A percentile compares a stretch with the other conserved stretches of the same genome.
phyloP scores from a whole-genome alignment of 2,329 filamentous ascomycete species.

The Trichoderma breve region DNA sequence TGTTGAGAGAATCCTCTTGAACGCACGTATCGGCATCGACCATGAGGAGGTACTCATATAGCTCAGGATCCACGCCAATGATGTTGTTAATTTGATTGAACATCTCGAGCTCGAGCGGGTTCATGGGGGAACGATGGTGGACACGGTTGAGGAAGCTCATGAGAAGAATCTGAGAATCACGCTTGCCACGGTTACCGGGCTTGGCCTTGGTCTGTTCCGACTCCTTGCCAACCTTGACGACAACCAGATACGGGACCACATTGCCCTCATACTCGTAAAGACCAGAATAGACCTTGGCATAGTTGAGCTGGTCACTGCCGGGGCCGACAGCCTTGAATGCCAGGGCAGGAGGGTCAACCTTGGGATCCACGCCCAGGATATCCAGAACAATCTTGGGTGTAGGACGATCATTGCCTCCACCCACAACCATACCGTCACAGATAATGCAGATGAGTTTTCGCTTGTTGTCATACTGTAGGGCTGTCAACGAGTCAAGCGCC shows the following conservation, averaged over 20 bases:
- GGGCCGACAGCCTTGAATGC: conserved; percentile 91
- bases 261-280: conserved; percentile 97
- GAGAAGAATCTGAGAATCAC: conserved; percentile 92
- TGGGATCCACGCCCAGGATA: conserved; percentile 94
- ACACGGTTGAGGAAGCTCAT: conserved; percentile 99
- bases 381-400: conserved; percentile 98
- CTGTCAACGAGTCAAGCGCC: conserved; percentile 89
- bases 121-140: conserved; percentile 92
- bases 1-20: conserved; percentile 85
- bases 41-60: conserved; percentile 97
- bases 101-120: conserved; percentile 92
- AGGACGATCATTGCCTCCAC: conserved; percentile 90
- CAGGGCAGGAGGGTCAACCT: conserved; percentile 89
- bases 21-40: conserved; percentile 97
- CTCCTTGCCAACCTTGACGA: conserved; percentile 97
- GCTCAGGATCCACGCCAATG: conserved; percentile 93
- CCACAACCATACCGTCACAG: conserved; percentile 95
- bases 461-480: conserved; percentile 96
- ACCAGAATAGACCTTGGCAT: conserved; percentile 97
- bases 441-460: conserved; percentile 94
- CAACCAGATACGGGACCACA: conserved; percentile 90
- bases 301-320: conserved; percentile 91
- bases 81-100: conserved; percentile 99
- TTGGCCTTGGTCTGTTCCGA: conserved; percentile 88
- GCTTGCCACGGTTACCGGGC: conserved; percentile 96